Evolutionary conservation across 2,329 filamentous ascomycete genomes (phyloP), one percentile per base, ranked within the genome.

Genomic region (Aureobasidium zeae): DNA sequence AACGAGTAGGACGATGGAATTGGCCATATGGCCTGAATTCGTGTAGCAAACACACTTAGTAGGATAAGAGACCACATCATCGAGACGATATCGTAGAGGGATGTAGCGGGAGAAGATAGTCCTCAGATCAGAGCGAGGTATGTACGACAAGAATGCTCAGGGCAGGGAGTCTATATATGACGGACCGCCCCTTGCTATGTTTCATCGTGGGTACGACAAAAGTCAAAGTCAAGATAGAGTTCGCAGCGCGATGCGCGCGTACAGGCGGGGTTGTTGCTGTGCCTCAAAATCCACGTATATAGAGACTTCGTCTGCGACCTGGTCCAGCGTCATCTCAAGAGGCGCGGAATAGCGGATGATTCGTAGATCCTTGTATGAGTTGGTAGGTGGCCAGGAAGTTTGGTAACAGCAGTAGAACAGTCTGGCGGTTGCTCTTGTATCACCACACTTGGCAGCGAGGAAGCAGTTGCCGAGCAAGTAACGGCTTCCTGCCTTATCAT

Each of bases 21-120:
- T 1, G 67, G 67, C 67, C 67, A 70, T 39, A 70, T 52, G 2
- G 67, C 66, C 3, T 53, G 32, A 6, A 54, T 56, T n/a, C 56
- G 47, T 48, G 49, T 17, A 28, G 44, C 45, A 25, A 49, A 44
- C 13, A 51, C 17, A 19, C 17, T 15, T 19, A 44, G 20, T 2
- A 44, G 10, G 2, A 35, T 21, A 26, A 28, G 31, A 17, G 20
- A 17, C 21, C 7, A 36, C 31, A 44, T 44, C 3, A 15, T 16
- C 13, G 28, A 15, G 3, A 15, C 13, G 12, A 28, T 3, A 19
- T 13, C 2, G 24, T 6, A 28, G 16, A 20, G 2, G 12, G 4
- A 28, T 15, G 25, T 16, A 28, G 16, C 22, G 20, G 28, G n/a
- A 5, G 10, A 34, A 26, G 9, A 10, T 33, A 26, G 5, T 19